phyloP scores from a whole-genome alignment of 768 basidiomycete species.

The Piloderma croceum region DNA sequence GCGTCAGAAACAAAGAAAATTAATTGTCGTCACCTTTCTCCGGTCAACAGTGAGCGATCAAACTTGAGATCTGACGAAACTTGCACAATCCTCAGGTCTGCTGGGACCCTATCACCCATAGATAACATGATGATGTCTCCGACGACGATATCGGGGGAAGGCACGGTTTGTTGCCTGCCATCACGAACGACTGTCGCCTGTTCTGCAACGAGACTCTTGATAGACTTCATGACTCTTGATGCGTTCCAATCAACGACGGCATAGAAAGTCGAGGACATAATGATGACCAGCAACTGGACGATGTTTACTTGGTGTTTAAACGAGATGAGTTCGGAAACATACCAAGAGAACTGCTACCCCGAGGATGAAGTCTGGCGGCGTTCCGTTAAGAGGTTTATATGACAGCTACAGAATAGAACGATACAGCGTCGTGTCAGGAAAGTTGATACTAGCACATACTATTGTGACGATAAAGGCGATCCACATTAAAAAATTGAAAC shows the following conservation, averaged over 20 bases:
- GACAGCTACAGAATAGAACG: slow-evolving; percentile 36
- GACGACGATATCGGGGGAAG: slow-evolving; percentile 52
- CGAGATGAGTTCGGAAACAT: slow-evolving; percentile 22
- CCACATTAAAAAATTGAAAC: slow-evolving; percentile 54
- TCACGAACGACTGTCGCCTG: slow-evolving; percentile 53
- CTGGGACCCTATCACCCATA: slow-evolving; percentile 54
- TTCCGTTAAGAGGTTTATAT: slow-evolving; percentile 44
- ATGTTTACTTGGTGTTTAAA: slow-evolving; percentile 12
- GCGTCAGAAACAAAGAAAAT: background rate
- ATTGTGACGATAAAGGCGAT: slow-evolving; percentile 45
- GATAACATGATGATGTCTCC: slow-evolving; percentile 50
- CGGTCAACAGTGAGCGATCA: slow-evolving; percentile 50
- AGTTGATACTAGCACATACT: slow-evolving; percentile 21
- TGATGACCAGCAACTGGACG: slow-evolving; percentile 35
- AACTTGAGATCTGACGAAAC: slow-evolving; percentile 47
- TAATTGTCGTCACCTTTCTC: slow-evolving; percentile 34
- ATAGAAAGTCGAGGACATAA: slow-evolving; percentile 40
- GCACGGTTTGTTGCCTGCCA: slow-evolving; percentile 39
- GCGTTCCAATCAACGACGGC: slow-evolving; percentile 49
- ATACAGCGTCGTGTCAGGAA: too few species aligned
- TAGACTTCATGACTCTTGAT: slow-evolving; percentile 46
- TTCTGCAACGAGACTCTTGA: slow-evolving; percentile 54
- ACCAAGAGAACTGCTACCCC: slow-evolving; percentile 49
- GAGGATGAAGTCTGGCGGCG: slow-evolving; percentile 41
- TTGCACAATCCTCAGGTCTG: slow-evolving; percentile 51